Evolutionary conservation across 345 rosid species (phyloP).

Genomic region (Clarkia xantiana): DNA sequence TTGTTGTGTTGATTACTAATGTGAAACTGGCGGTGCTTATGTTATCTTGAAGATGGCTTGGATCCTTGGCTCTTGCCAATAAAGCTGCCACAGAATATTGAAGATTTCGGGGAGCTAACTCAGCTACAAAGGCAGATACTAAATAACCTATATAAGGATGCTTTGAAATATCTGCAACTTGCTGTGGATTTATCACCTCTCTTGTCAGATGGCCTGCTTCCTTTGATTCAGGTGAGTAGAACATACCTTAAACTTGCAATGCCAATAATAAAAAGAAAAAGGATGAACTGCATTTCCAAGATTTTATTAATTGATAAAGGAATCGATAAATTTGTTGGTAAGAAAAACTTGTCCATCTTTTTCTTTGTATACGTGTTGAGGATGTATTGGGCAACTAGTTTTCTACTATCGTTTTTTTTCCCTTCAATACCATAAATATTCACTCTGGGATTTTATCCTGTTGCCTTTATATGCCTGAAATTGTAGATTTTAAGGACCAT

Average conservation of each 20-base stretch:
- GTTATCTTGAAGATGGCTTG: slow-evolving; percentile 23
- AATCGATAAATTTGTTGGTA: no score
- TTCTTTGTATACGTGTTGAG: no score
- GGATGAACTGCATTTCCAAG: no score
- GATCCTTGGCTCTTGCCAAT: slow-evolving; percentile 73
- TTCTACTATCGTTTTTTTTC: neutral
- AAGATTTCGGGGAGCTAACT: slow-evolving; percentile 16
- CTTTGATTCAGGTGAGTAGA: slow-evolving; percentile 58
- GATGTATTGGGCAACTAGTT: neutral
- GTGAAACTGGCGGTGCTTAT: neutral
- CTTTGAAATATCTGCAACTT: slow-evolving; percentile 40
- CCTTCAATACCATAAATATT: no score
- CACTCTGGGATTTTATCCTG: no score
- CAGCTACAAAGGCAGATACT: slow-evolving; percentile 16
- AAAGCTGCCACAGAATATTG: slow-evolving; percentile 28
- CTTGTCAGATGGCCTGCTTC: slow-evolving; percentile 47
- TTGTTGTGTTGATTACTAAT: neutral
- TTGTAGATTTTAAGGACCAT: neutral
- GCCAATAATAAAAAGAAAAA: no score
- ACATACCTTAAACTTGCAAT: neutral
- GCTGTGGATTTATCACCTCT: slow-evolving; percentile 29
- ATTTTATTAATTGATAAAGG: no score
- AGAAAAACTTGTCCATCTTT: no score
- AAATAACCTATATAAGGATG: slow-evolving; percentile 37
- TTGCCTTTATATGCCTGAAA: no score